phyloP scores from a whole-genome alignment of 225 moss, liverwort and hornwort genomes.

The Neckera pumila region DNA sequence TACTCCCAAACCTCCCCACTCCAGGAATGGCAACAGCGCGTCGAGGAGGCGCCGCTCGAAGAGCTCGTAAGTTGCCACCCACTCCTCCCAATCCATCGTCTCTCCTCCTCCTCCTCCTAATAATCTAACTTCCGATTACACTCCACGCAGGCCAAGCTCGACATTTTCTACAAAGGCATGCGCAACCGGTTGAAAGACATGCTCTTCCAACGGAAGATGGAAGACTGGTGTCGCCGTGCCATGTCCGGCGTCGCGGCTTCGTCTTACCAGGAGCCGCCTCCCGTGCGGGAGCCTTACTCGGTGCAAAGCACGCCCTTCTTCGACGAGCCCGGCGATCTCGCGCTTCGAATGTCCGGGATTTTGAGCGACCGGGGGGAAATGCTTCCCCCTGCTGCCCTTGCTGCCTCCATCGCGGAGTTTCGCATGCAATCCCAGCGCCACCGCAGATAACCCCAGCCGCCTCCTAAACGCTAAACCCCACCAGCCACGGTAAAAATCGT shows the following conservation, averaged over 20 bases:
- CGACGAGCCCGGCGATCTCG: constrained; percentile 29
- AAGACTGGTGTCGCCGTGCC: constrained; percentile 46
- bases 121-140: neutral
- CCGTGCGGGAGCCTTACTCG: constrained; percentile 40
- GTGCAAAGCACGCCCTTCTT: constrained; percentile 38
- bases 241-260: constrained; percentile 25
- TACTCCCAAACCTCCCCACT: neutral
- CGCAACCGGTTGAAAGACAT: constrained; percentile 44
- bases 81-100: neutral
- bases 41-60: constrained; percentile 33
- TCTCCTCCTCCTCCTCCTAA: neutral
- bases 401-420: constrained; percentile 44
- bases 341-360: constrained; percentile 33
- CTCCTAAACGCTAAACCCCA: neutral
- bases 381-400: constrained; percentile 48
- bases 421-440: constrained; percentile 29
- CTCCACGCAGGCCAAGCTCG: constrained; percentile 18
- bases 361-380: constrained; percentile 43
- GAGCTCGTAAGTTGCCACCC: constrained; percentile 25
- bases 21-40: constrained; percentile 35
- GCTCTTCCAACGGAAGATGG: constrained; percentile 50
- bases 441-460: constrained; percentile 12
- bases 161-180: constrained; percentile 44
- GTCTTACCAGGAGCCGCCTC: constrained; percentile 37
- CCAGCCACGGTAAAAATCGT: neutral